phyloP scores from a whole-genome alignment of 176 grass and related monocot genomes.

The Triticum dicoccoides region DNA sequence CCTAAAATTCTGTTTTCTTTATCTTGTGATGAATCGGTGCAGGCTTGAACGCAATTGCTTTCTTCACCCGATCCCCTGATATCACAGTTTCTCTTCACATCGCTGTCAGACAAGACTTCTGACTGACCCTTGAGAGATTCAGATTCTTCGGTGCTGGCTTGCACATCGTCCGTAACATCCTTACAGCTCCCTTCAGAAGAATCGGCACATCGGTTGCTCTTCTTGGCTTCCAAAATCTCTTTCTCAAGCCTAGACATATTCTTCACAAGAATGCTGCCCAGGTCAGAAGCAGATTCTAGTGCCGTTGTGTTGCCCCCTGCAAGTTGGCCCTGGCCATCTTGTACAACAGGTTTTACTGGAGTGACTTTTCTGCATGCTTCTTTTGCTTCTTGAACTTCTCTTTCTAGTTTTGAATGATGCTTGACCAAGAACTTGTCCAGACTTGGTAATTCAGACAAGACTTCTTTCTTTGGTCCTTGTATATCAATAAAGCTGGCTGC shows the following conservation, averaged over 20 bases:
- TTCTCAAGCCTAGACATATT: constrained; percentile 61
- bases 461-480: constrained; percentile 45
- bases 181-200: constrained; percentile 13
- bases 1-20: constrained; percentile 51
- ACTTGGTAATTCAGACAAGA: constrained; percentile 51
- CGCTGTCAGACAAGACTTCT: constrained; percentile 18
- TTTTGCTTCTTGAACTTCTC: constrained; percentile 63
- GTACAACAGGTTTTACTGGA: constrained; percentile 15
- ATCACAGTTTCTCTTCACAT: constrained; percentile 11
- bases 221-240: constrained; percentile 63
- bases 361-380: constrained; percentile 33
- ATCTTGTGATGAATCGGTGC: constrained; percentile 11
- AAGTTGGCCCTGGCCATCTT: constrained; percentile 10
- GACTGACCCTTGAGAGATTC: constrained; percentile 18
- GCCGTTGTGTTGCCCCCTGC: background rate
- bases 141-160: constrained; percentile 14
- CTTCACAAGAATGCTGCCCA: constrained; percentile 59
- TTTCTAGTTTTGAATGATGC: constrained; percentile 67
- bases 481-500: constrained; percentile 45
- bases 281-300: constrained; percentile 28
- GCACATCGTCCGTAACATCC: constrained; percentile 13
- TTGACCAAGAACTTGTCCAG: constrained; percentile 94
- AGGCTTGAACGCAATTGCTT: constrained; percentile 15
- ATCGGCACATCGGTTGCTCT: constrained; percentile 6
- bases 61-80: constrained; percentile 15